phyloP scores from a whole-genome alignment of 805 yeast genomes.

The Yamadazyma philogaea region DNA sequence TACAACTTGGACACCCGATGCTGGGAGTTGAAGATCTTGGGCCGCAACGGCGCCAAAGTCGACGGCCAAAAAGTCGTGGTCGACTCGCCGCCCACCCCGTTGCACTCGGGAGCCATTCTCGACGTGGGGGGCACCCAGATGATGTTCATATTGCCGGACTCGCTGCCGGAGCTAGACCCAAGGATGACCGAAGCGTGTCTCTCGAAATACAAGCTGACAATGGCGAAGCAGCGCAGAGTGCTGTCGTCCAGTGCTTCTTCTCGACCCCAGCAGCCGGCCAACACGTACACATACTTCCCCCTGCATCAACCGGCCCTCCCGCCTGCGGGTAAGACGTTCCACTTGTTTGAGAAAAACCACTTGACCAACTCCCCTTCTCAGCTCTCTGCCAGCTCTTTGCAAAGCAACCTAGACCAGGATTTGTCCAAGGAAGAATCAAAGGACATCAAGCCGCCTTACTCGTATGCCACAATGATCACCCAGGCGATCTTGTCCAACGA shows the following conservation, averaged over 20 bases:
- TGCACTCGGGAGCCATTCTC: conserved; percentile 83
- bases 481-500: conserved; percentile 88
- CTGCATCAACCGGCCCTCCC: conserved; percentile 17
- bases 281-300: conserved; percentile 17
- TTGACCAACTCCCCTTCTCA: conserved; percentile 37
- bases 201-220: conserved; percentile 26
- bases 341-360: conserved; percentile 48
- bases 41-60: conserved; percentile 91
- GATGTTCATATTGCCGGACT: conserved; percentile 97
- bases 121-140: conserved; percentile 98
- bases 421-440: conserved; percentile 86
- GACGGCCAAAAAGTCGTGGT: conserved; percentile 62
- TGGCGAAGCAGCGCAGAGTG: conserved; percentile 20
- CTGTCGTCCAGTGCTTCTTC: conserved; percentile 8
- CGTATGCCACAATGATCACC: conserved; percentile 97
- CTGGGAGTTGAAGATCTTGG: conserved; percentile 83
- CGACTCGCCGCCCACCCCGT: conserved; percentile 51
- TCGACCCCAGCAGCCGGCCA: not conserved
- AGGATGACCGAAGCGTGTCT: conserved; percentile 41
- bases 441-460: conserved; percentile 93
- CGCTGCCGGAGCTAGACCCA: conserved; percentile 64
- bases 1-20: conserved; percentile 70
- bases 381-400: conserved; percentile 41
- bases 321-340: conserved; percentile 44
- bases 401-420: conserved; percentile 53